Conservation (phyloP, 2,329 filamentous ascomycete species). For the Fusarium sp. region DNA sequence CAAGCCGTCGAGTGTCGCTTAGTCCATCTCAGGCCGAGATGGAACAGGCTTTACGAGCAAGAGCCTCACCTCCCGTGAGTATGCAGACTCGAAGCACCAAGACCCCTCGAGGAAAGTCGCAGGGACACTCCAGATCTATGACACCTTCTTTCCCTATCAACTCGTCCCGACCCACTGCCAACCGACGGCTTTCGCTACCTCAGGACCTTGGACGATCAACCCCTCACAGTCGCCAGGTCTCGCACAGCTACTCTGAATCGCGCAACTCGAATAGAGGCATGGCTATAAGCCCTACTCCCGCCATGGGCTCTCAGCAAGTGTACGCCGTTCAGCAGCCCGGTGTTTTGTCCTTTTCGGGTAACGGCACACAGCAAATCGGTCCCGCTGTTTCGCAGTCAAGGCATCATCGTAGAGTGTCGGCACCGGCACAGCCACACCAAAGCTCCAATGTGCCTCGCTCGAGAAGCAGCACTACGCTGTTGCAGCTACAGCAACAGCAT, state of each 20-base stretch:
- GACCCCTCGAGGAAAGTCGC: constrained; percentile 32
- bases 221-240: constrained; percentile 33
- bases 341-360: constrained; percentile 39
- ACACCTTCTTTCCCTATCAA: constrained; percentile 35
- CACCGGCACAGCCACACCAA: constrained; percentile 32
- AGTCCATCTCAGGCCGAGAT: constrained; percentile 24
- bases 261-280: constrained; percentile 31
- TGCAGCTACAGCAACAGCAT: constrained; percentile 35
- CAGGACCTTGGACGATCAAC: constrained; percentile 39
- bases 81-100: constrained; percentile 59
- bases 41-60: constrained; percentile 49
- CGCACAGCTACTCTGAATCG: constrained; percentile 27
- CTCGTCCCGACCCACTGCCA: constrained; percentile 8
- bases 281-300: constrained; percentile 9
- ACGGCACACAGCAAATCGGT: constrained; percentile 27
- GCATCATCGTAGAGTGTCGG: constrained; percentile 40
- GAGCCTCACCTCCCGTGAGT: constrained; percentile 59
- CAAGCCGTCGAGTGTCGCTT: constrained; percentile 20
- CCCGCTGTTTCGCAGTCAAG: constrained; percentile 23
- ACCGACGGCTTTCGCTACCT: constrained; percentile 38
- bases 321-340: constrained; percentile 24
- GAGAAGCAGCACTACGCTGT: constrained; percentile 30
- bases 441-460: constrained; percentile 25
- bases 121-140: constrained; percentile 27
- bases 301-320: constrained; percentile 24